Percentiles rank a stretch among this genome's conserved stretches.
These are phyloP conservation scores for Macrolepiota albuminosa DNA, from an alignment of 768 basidiomycete species.

Conservation along the genomic window DNA sequence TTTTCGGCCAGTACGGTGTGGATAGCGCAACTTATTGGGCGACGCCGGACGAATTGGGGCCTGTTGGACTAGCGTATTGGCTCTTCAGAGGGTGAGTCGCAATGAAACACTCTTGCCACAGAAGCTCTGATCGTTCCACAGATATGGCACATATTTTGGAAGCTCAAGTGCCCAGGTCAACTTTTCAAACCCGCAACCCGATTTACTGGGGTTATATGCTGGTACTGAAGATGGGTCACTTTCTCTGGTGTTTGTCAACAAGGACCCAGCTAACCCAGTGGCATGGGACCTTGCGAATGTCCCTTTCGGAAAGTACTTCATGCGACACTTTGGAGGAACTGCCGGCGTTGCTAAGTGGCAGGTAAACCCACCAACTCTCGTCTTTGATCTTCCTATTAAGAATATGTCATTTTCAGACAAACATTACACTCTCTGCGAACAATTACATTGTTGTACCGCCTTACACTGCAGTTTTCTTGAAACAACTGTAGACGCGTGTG, in stretches of 20 bases:
- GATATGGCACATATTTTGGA: constrained; percentile 45
- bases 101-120: background rate
- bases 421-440: constrained; percentile 24
- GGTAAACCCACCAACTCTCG: constrained; percentile 24
- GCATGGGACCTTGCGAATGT: constrained; percentile 38
- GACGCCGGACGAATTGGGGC: constrained; percentile 39
- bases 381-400: background rate
- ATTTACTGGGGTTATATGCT: constrained; percentile 43
- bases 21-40: constrained; percentile 54
- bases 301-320: constrained; percentile 44
- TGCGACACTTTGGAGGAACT: constrained; percentile 52
- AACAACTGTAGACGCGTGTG: constrained; percentile 14
- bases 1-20: constrained; percentile 44
- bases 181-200: constrained; percentile 32
- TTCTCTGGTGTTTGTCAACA: constrained; percentile 47
- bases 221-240: constrained; percentile 34
- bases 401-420: constrained; percentile 19
- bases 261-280: constrained; percentile 36
- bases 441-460: constrained; percentile 30
- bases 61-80: constrained; percentile 53
- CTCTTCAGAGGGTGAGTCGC: constrained; percentile 44
- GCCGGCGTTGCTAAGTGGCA: constrained; percentile 54
- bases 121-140: constrained; percentile 10
- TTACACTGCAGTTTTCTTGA: constrained; percentile 26
- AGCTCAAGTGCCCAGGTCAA: constrained; percentile 39